Base-by-base conservation (phyloP, 441 rosid genomes). In the Erodium moschatum region DNA sequence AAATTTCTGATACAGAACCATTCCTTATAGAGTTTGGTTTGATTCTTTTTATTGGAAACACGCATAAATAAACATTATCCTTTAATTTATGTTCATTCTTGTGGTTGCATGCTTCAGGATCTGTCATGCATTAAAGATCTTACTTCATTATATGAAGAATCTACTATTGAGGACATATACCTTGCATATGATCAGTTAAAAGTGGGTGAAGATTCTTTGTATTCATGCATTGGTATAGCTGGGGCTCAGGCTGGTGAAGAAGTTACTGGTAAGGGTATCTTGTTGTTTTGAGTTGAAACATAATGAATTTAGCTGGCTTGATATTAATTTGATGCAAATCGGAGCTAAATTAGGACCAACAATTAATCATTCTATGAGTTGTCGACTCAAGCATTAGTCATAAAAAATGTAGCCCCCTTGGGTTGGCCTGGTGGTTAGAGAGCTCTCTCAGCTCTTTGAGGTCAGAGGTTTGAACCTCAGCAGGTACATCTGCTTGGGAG, bases 201-300 rank as follows among this genome's bases (percentile, higher is more conserved):
- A 76, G 83, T 95, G 27, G 97, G 86, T 68, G 97, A 95, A 27
- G 84, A 85, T 78, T 90, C 87, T 44, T 71, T 91, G 72, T 90
- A 91, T 77, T 90, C 97, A n/a, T 95, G 99, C 80, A 81, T 90
- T 64, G 99, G 99, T 66, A 76, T 94, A 69, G 97, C 99, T 16
- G 97, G 99, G 27, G 81, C 78, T 72, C 91, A 94, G 80, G 86
- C 97, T 40, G 87, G 94, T 33, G 91, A 86, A 65, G 92, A 84
- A 60, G 77, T 70, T 24, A 60, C 76, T 3, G 88, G 97, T 94
- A 80, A 83, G 78, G 44, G 65, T 31, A 16, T 50, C 27, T 24
- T 24, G 27, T 24, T 24, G 54, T 5, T 69, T 62, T 69, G 62
- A 24, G 11, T 33, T 63, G 16, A 9, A 27, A 46, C 65, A 33